Evolutionary conservation across 1,284 basidiomycete species (phyloP).

Genomic region (Pulveroboletus sp.): DNA sequence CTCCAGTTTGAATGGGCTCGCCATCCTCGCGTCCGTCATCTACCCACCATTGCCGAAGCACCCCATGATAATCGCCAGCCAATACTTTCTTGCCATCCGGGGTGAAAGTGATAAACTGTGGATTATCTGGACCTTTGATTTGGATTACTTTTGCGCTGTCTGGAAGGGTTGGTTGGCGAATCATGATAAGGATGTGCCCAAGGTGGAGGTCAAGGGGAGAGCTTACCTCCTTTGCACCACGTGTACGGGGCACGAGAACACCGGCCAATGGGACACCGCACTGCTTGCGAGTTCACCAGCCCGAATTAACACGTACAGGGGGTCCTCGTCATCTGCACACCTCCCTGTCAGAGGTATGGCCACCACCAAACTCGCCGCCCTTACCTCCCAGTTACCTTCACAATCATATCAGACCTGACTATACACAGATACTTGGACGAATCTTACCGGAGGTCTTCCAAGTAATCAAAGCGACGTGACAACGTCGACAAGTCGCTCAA

Average conservation of each 20-base stretch:
- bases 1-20: no score
- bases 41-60: background rate
- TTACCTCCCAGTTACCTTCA: constrained; percentile 37
- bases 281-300: no score
- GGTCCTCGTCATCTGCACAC: no score
- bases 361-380: constrained; percentile 62
- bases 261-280: background rate
- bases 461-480: constrained; percentile 70
- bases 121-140: background rate
- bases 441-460: constrained; percentile 72
- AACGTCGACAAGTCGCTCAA: constrained; percentile 73
- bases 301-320: no score
- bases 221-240: no score
- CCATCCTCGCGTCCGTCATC: no score
- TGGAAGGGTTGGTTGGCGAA: no score
- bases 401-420: background rate
- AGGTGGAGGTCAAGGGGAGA: no score
- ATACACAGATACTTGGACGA: no score
- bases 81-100: background rate
- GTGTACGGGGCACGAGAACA: background rate
- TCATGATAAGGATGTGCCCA: no score
- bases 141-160: background rate
- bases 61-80: background rate
- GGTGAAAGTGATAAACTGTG: background rate
- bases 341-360: constrained; percentile 56